phyloP scores from a whole-genome alignment of 140 eudicot species.

The Stevia rebaudiana region DNA sequence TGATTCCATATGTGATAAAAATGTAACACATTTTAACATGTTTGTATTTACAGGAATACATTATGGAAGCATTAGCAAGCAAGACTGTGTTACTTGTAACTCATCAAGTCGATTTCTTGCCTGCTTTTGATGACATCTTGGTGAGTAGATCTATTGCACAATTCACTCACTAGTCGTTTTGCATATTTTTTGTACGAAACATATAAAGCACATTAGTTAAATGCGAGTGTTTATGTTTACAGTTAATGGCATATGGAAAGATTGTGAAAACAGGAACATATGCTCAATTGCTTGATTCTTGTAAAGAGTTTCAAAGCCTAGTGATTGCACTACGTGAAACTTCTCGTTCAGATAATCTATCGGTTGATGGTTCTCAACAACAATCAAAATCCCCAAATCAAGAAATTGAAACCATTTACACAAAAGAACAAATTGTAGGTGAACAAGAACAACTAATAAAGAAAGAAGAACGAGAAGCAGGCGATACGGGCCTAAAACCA shows the following conservation, averaged over 20 bases:
- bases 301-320: constrained; percentile 48
- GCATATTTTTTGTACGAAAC: not conserved
- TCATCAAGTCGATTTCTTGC: constrained; percentile 81
- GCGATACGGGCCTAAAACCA: constrained; percentile 55
- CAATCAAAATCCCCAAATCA: constrained; percentile 18
- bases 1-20: not conserved
- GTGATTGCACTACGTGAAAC: constrained; percentile 39
- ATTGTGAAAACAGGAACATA: constrained; percentile 42
- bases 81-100: constrained; percentile 75
- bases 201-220: no score
- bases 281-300: constrained; percentile 36
- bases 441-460: constrained; percentile 59
- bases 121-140: constrained; percentile 47
- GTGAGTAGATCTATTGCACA: constrained; percentile 22
- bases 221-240: not conserved
- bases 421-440: constrained; percentile 26
- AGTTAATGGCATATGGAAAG: constrained; percentile 61
- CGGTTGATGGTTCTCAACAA: constrained; percentile 16
- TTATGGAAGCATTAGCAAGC: constrained; percentile 51
- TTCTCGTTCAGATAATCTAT: constrained; percentile 18
- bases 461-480: constrained; percentile 56
- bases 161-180: not conserved
- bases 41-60: constrained; percentile 38
- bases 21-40: not conserved
- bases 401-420: constrained; percentile 23